Conservation (phyloP, 768 basidiomycete species). For the Tricholomella constricta region DNA sequence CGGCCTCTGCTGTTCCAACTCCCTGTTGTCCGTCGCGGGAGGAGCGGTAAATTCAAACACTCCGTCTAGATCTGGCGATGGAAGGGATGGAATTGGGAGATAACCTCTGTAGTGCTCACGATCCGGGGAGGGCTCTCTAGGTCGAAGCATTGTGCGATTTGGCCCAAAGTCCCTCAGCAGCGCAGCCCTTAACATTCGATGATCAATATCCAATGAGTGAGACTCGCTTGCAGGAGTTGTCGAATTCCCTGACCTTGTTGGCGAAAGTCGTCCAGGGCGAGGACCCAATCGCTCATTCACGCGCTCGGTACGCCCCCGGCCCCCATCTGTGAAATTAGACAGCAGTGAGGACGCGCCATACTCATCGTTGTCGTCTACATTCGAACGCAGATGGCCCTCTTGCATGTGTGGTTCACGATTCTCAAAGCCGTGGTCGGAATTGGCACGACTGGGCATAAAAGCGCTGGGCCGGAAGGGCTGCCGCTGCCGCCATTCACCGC, state of each 20-base stretch:
- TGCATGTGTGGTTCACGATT: too few relatives aligned
- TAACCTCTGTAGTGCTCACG: slow-evolving; percentile 1
- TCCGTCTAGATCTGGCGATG: slow-evolving; percentile 28
- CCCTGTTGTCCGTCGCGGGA: neutral
- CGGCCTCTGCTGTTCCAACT: neutral
- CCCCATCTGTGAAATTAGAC: too few relatives aligned
- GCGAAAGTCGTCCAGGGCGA: neutral
- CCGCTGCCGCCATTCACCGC: too few relatives aligned
- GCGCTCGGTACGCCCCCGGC: slow-evolving; percentile 15
- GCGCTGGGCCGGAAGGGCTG: too few relatives aligned
- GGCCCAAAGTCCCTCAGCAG: neutral
- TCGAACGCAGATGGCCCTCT: too few relatives aligned
- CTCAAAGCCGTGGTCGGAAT: too few relatives aligned
- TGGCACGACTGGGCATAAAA: too few relatives aligned
- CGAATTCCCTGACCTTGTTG: neutral
- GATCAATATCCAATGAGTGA: neutral
- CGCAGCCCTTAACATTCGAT: neutral
- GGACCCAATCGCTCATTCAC: neutral
- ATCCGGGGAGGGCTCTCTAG: neutral
- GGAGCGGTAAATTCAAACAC: slow-evolving; percentile 14
- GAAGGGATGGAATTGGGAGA: slow-evolving; percentile 21
- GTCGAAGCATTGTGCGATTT: neutral
- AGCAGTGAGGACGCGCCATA: too few relatives aligned
- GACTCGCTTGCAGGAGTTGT: neutral
- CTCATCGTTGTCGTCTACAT: too few relatives aligned